Conservation (phyloP, 352 stramenopile species). For the Pythium dissotocum region DNA sequence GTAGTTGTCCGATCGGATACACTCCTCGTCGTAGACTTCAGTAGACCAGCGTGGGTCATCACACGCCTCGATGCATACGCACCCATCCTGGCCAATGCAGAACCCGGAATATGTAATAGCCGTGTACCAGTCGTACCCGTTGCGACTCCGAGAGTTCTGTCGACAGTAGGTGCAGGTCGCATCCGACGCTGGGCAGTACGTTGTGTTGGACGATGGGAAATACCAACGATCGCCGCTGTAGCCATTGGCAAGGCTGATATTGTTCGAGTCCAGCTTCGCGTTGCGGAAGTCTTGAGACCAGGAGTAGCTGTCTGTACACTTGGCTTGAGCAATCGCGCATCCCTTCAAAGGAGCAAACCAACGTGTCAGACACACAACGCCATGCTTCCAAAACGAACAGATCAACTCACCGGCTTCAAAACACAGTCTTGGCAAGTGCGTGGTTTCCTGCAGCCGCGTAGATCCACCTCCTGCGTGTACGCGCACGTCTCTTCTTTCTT, state of each 20-base stretch:
- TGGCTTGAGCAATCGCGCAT: no score
- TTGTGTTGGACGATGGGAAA: constrained; percentile 21
- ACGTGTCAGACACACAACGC: no score
- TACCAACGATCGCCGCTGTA: not conserved
- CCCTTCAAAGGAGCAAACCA: no score
- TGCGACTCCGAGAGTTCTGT: not conserved
- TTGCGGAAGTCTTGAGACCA: not conserved
- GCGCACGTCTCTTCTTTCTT: no score
- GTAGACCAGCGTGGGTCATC: not conserved
- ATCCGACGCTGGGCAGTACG: constrained; percentile 8
- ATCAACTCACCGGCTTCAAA: not conserved
- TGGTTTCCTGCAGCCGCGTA: no score
- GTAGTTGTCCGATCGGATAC: no score
- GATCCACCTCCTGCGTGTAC: no score
- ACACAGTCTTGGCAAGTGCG: not conserved
- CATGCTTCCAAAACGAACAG: no score
- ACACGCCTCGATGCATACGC: not conserved
- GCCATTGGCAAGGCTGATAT: not conserved
- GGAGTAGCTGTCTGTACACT: no score
- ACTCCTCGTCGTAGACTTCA: no score
- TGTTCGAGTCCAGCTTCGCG: no score
- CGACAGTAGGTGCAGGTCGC: not conserved
- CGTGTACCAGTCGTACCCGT: not conserved
- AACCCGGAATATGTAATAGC: not conserved
- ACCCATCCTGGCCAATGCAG: not conserved